These are phyloP conservation scores for Colletotrichum plurivorum DNA, from an alignment of 2,329 filamentous ascomycete genomes.

Conservation along the genomic window DNA sequence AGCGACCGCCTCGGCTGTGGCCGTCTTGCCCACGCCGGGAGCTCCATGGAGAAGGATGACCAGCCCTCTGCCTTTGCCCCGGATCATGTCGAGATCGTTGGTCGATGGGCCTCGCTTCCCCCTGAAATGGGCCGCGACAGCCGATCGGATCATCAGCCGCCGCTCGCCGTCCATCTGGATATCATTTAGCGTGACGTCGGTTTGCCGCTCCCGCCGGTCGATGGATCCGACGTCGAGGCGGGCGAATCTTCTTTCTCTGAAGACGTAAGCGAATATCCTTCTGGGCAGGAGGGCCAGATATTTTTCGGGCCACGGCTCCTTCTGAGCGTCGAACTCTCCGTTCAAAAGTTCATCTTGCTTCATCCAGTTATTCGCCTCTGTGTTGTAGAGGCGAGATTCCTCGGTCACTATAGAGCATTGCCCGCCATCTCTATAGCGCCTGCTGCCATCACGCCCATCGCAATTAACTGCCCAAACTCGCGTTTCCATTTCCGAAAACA, in stretches of 20 bases:
- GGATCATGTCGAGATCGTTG: conserved; percentile 1
- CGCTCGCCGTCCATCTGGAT: not conserved
- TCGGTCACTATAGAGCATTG: not conserved
- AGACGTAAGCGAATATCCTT: not conserved
- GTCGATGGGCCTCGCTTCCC: not conserved
- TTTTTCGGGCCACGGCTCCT: not conserved
- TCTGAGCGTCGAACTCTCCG: not conserved
- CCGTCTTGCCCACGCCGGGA: conserved; percentile 13
- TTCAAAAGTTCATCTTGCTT: not conserved
- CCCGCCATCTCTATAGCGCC: not conserved
- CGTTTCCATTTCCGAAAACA: not conserved
- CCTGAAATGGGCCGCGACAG: not conserved
- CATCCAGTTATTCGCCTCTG: not conserved
- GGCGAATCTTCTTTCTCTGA: not conserved
- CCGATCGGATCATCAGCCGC: conserved; percentile 11
- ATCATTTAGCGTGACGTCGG: not conserved
- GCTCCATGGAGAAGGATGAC: conserved; percentile 29
- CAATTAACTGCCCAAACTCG: not conserved
- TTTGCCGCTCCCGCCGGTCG: not conserved
- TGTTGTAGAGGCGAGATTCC: not conserved
- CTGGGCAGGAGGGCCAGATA: not conserved
- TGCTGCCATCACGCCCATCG: not conserved
- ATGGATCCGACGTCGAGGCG: not conserved
- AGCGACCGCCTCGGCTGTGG: conserved; percentile 42
- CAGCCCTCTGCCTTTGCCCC: conserved; percentile 21